phyloP scores from a whole-genome alignment of 768 basidiomycete genomes.

The Mycena alexandri region DNA sequence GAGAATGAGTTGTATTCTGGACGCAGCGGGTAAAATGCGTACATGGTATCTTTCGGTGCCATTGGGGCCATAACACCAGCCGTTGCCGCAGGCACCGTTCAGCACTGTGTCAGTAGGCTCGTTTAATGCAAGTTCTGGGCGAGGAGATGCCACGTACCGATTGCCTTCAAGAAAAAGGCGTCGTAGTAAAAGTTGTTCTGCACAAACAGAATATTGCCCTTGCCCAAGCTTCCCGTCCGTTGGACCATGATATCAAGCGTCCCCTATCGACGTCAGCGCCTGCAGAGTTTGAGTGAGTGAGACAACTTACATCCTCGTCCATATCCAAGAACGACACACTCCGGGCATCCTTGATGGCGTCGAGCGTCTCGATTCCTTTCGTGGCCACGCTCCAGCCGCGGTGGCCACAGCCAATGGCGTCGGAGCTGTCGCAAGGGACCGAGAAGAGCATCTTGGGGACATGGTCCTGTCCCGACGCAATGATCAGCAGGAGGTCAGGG shows the following conservation, averaged over 20 bases:
- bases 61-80: slow-evolving; percentile 76
- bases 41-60: slow-evolving; percentile 81
- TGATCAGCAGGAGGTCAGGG: slow-evolving; percentile 83
- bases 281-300: background rate
- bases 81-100: slow-evolving; percentile 92
- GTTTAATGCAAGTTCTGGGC: too few relatives aligned
- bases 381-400: slow-evolving; percentile 74
- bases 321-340: slow-evolving; percentile 88
- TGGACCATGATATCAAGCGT: slow-evolving; percentile 93
- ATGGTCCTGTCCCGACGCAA: slow-evolving; percentile 57
- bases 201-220: slow-evolving; percentile 79
- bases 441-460: slow-evolving; percentile 76
- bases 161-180: slow-evolving; percentile 98
- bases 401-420: slow-evolving; percentile 71
- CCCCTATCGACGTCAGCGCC: slow-evolving; percentile 65
- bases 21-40: slow-evolving; percentile 41
- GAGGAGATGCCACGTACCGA: slow-evolving; percentile 65
- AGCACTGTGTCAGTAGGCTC: slow-evolving; percentile 65
- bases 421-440: slow-evolving; percentile 63
- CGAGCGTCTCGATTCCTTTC: slow-evolving; percentile 71
- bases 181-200: slow-evolving; percentile 99
- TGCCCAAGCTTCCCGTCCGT: slow-evolving; percentile 75
- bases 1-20: slow-evolving; percentile 11
- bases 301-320: slow-evolving; percentile 88
- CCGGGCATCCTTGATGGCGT: slow-evolving; percentile 81